Percentiles rank a stretch among this genome's conserved stretches.
phyloP scores from a whole-genome alignment of 2,329 filamentous ascomycete genomes.

The Tolypocladium guangdongense region DNA sequence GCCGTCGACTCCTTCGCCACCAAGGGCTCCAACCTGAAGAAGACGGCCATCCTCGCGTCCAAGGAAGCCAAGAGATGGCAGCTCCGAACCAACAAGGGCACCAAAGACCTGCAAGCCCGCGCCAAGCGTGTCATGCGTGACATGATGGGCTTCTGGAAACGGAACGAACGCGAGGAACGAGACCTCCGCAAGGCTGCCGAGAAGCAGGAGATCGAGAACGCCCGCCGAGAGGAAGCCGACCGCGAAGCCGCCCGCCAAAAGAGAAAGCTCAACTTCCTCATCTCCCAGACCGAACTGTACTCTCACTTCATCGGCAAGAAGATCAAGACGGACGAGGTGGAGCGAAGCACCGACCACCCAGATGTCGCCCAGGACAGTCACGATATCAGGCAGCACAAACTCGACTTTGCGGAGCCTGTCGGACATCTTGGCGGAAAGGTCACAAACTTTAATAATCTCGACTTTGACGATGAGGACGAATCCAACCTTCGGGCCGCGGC shows the following conservation, averaged over 20 bases:
- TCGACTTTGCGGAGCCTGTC: slow-evolving; percentile 41
- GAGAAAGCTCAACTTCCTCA: slow-evolving; percentile 98
- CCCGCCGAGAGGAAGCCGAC: slow-evolving; percentile 92
- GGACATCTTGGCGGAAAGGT: slow-evolving; percentile 57
- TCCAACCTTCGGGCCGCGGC: slow-evolving; percentile 69
- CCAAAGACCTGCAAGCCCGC: slow-evolving; percentile 91
- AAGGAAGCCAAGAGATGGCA: slow-evolving; percentile 98
- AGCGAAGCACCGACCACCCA: slow-evolving; percentile 76
- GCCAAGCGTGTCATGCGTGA: slow-evolving; percentile 98
- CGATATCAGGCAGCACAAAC: slow-evolving; percentile 25
- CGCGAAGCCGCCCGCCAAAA: slow-evolving; percentile 96
- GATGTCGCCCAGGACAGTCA: slow-evolving; percentile 49
- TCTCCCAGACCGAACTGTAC: slow-evolving; percentile 96
- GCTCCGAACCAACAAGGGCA: slow-evolving; percentile 93
- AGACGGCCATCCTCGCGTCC: slow-evolving; percentile 90
- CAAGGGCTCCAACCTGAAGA: slow-evolving; percentile 91
- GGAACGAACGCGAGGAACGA: slow-evolving; percentile 93
- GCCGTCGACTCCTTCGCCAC: slow-evolving; percentile 77
- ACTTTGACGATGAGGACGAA: slow-evolving; percentile 94
- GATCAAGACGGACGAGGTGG: slow-evolving; percentile 93
- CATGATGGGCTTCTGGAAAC: slow-evolving; percentile 99
- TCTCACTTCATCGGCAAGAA: slow-evolving; percentile 99
- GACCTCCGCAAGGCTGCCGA: slow-evolving; percentile 90
- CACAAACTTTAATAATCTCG: slow-evolving; percentile 86
- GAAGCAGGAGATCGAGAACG: slow-evolving; percentile 90